These are phyloP conservation scores for Macrophomina phaseolina DNA, from an alignment of 2,329 filamentous ascomycete genomes.

Conservation along the genomic window DNA sequence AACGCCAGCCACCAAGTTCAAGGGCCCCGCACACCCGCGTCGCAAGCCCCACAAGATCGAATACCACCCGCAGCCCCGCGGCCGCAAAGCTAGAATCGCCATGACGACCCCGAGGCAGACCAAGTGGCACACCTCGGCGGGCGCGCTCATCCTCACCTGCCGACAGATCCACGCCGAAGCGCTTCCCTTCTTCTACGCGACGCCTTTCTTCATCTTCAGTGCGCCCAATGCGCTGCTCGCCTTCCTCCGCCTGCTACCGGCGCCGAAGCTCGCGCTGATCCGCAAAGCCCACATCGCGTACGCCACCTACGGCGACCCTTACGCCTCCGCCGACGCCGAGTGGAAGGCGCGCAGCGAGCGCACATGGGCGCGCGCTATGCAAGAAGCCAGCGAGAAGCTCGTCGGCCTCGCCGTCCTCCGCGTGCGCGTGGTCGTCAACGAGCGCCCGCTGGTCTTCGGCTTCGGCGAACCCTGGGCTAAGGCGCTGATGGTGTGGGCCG, in stretches of 20 bases:
- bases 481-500: constrained; percentile 1
- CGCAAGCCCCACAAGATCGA: not conserved
- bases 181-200: constrained; percentile 37
- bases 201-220: constrained; percentile 39
- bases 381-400: constrained; percentile 6
- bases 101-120: constrained; percentile 28
- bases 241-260: constrained; percentile 37
- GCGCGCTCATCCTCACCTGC: constrained; percentile 38
- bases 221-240: constrained; percentile 35
- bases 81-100: not conserved
- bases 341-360: constrained; percentile 32
- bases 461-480: not conserved
- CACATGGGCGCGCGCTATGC: not conserved
- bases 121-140: constrained; percentile 38
- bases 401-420: constrained; percentile 9
- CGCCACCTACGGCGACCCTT: constrained; percentile 36
- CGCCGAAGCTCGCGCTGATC: constrained; percentile 32
- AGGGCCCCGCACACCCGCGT: not conserved
- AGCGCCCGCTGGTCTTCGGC: constrained; percentile 30
- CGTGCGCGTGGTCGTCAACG: constrained; percentile 36
- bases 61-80: not conserved
- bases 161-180: constrained; percentile 39
- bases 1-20: not conserved
- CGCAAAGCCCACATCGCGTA: constrained; percentile 41
- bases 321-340: not conserved